A percentile compares a stretch with the other conserved stretches of the same genome.
These are phyloP conservation scores for Vicia villosa DNA, from an alignment of 306 rosid genomes.

Conservation along the genomic window DNA sequence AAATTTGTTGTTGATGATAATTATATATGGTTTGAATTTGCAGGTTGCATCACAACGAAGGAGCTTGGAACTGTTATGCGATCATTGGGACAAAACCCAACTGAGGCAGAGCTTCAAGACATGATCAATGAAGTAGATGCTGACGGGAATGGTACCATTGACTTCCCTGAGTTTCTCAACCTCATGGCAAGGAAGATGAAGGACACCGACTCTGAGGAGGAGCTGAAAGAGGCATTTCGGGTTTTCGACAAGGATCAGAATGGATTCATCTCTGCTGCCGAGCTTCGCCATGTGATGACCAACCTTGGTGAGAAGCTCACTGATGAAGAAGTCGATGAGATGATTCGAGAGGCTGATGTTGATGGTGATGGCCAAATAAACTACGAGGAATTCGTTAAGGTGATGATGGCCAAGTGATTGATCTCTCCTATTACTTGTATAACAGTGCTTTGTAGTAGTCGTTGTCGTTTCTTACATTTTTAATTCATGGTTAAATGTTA, in stretches of 20 bases:
- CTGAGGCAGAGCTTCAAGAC: slow-evolving; percentile 67
- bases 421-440: slow-evolving; percentile 27
- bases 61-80: slow-evolving; percentile 88
- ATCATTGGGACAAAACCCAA: slow-evolving; percentile 64
- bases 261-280: slow-evolving; percentile 89
- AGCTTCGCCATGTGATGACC: slow-evolving; percentile 90
- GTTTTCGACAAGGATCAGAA: slow-evolving; percentile 91
- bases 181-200: slow-evolving; percentile 67
- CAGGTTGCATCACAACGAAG: slow-evolving; percentile 91
- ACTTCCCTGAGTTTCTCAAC: slow-evolving; percentile 61
- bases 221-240: slow-evolving; percentile 80
- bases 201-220: slow-evolving; percentile 89
- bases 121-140: slow-evolving; percentile 73
- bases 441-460: slow-evolving; percentile 24
- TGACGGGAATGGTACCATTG: slow-evolving; percentile 63
- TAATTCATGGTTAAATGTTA: slow-evolving; percentile 36
- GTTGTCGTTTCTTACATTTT: slow-evolving; percentile 36
- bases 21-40: slow-evolving; percentile 9
- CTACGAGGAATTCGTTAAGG: slow-evolving; percentile 81
- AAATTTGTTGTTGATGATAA: slow-evolving; percentile 28
- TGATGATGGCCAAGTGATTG: slow-evolving; percentile 87
- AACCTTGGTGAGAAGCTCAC: slow-evolving; percentile 90
- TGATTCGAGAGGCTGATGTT: slow-evolving; percentile 83
- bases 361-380: slow-evolving; percentile 92
- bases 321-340: slow-evolving; percentile 84